A percentile compares a stretch with the other conserved stretches of the same genome.
Conservation (phyloP, 2,329 filamentous ascomycete genomes). For the Cercospora beticola region DNA sequence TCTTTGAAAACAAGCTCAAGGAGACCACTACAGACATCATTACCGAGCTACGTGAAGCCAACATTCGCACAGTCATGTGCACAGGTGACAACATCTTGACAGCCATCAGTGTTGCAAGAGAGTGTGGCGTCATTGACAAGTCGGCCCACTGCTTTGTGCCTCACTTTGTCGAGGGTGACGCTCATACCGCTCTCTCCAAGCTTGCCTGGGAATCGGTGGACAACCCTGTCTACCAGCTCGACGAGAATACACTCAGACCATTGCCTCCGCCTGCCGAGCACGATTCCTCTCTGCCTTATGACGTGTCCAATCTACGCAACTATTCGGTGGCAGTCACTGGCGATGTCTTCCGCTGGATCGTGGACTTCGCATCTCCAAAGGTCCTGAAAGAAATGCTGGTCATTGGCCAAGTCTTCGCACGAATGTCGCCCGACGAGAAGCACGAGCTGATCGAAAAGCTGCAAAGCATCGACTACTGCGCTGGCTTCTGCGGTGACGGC, state of each 20-base stretch:
- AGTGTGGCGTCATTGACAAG: constrained; percentile 78
- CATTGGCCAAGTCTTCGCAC: constrained; percentile 86
- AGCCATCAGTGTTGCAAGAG: constrained; percentile 89
- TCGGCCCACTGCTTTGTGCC: constrained; percentile 90
- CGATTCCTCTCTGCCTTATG: constrained; percentile 82
- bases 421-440: constrained; percentile 99
- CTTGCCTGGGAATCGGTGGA: constrained; percentile 95
- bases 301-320: constrained; percentile 75
- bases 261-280: constrained; percentile 66
- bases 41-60: constrained; percentile 75
- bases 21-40: constrained; percentile 78
- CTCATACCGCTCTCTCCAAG: constrained; percentile 68
- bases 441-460: constrained; percentile 96
- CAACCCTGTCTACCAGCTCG: constrained; percentile 72
- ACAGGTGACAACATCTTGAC: constrained; percentile 98
- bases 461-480: constrained; percentile 92
- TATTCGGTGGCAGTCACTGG: constrained; percentile 88
- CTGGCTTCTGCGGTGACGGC: constrained; percentile 94
- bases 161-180: constrained; percentile 78
- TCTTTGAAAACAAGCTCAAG: constrained; percentile 98
- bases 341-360: constrained; percentile 93
- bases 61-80: constrained; percentile 91
- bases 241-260: constrained; percentile 79
- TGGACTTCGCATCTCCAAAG: constrained; percentile 83
- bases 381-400: constrained; percentile 85